Conservation (phyloP, 1,139 yeast species). For the Taphrina communis region DNA sequence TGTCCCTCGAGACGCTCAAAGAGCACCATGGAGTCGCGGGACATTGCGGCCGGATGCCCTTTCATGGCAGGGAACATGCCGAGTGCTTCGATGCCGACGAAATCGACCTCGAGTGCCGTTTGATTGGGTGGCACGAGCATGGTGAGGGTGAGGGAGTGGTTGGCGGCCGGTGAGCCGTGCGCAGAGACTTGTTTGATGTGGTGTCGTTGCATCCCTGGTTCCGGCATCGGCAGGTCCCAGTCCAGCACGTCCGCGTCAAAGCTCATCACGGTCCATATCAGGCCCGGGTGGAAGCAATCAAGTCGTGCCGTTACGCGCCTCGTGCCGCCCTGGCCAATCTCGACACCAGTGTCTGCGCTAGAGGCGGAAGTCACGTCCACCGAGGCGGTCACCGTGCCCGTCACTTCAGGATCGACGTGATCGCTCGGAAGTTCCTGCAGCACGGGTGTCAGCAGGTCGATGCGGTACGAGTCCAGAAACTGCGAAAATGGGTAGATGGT, state of each 20-base stretch:
- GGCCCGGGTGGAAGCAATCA: conserved; percentile 37
- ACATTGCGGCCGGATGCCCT: conserved; percentile 23
- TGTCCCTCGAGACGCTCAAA: conserved; percentile 17
- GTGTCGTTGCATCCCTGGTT: conserved; percentile 30
- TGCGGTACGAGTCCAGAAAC: conserved; percentile 40
- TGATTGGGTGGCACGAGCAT: conserved; percentile 5
- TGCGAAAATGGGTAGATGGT: conserved; percentile 42
- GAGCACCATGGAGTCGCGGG: conserved; percentile 15
- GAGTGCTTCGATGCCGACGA: conserved; percentile 32
- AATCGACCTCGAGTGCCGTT: conserved; percentile 22
- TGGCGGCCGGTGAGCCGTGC: conserved; percentile 7
- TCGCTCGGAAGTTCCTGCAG: conserved; percentile 26
- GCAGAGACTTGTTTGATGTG: conserved; percentile 41
- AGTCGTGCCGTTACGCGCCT: conserved; percentile 14
- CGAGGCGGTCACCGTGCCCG: conserved; percentile 7
- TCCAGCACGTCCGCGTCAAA: conserved; percentile 41
- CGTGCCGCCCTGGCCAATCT: not conserved
- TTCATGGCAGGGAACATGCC: conserved; percentile 38
- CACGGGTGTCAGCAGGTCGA: conserved; percentile 32
- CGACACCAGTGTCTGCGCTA: no score
- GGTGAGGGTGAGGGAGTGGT: conserved; percentile 22
- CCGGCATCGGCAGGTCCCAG: conserved; percentile 39
- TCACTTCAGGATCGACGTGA: conserved; percentile 29
- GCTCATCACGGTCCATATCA: conserved; percentile 41
- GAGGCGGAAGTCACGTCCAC: not conserved